A percentile compares a stretch with the other conserved stretches of the same genome.
These are phyloP conservation scores for Parasitella parasitica DNA, from an alignment of 371 early-diverging fungal species.

Conservation along the genomic window DNA sequence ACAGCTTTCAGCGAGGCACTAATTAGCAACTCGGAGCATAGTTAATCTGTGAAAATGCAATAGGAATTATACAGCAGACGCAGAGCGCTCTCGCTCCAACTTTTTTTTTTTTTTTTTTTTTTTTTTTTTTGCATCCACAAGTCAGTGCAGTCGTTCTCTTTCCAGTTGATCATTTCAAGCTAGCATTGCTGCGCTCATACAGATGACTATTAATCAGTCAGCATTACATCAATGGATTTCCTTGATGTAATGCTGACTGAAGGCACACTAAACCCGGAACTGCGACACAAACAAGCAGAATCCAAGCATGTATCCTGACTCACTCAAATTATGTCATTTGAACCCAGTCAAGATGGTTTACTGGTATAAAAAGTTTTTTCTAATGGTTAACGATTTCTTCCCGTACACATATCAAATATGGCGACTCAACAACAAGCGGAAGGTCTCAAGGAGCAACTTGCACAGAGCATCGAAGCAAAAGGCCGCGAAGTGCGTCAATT, in stretches of 20 bases:
- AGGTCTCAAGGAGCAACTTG: constrained; percentile 45
- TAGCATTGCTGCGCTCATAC: background rate
- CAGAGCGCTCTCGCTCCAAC: no score
- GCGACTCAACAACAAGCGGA: background rate
- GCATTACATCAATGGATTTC: no score
- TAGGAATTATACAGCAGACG: no score
- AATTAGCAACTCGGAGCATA: no score
- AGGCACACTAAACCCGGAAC: background rate
- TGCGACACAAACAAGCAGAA: background rate
- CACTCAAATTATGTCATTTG: background rate
- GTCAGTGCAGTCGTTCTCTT: no score
- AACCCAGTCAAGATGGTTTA: background rate
- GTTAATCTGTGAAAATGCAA: no score
- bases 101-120: no score
- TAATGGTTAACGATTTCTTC: background rate
- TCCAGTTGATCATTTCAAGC: background rate
- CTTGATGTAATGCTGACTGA: no score
- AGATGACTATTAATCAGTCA: background rate
- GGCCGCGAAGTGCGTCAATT: constrained; percentile 64
- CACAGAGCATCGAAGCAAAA: constrained; percentile 60
- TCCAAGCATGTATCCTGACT: background rate
- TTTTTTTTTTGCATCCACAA: no score
- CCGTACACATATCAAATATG: background rate
- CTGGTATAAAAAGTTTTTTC: constrained; percentile 3
- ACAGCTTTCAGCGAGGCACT: no score